Conservation (phyloP, 140 eudicot species). For the Stevia rebaudiana region DNA sequence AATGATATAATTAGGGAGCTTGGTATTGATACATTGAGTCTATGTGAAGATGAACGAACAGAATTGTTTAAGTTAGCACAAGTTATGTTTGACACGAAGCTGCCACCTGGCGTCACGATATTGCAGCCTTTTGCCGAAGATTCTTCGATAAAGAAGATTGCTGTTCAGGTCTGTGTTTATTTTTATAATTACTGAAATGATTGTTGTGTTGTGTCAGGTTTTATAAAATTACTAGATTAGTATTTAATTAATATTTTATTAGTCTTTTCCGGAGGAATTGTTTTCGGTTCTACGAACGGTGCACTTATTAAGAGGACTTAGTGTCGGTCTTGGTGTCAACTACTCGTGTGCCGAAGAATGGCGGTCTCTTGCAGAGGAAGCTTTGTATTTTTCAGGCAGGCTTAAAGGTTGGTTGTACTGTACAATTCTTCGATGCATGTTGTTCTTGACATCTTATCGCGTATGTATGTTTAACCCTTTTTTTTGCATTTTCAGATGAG, state of each 20-base stretch:
- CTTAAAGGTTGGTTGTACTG: conserved; percentile 46
- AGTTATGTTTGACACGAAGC: conserved; percentile 83
- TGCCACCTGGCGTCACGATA: conserved; percentile 86
- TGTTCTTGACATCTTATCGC: not conserved
- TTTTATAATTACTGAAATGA: not conserved
- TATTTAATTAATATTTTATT: not conserved
- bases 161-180: conserved; percentile 57
- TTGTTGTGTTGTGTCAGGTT: not conserved
- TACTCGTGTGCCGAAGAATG: conserved; percentile 90
- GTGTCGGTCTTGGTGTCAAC: conserved; percentile 82
- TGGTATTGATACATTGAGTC: conserved; percentile 63
- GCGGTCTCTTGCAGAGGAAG: conserved; percentile 95
- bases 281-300: conserved; percentile 93
- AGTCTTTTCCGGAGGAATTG: conserved; percentile 95
- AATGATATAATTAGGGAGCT: conserved; percentile 56
- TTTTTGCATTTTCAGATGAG: conserved; percentile 22
- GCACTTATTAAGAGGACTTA: conserved; percentile 85
- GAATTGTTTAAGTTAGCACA: conserved; percentile 79
- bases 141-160: conserved; percentile 70
- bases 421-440: conserved; percentile 8
- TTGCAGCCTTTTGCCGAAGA: conserved; percentile 85
- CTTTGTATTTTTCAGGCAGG: conserved; percentile 68
- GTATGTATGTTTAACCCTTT: conserved; percentile 1
- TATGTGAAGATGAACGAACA: conserved; percentile 54
- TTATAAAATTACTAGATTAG: conserved; percentile 1